Conservation (phyloP, 2,329 filamentous ascomycete species). For the Proliferodiscus dingleyae region DNA sequence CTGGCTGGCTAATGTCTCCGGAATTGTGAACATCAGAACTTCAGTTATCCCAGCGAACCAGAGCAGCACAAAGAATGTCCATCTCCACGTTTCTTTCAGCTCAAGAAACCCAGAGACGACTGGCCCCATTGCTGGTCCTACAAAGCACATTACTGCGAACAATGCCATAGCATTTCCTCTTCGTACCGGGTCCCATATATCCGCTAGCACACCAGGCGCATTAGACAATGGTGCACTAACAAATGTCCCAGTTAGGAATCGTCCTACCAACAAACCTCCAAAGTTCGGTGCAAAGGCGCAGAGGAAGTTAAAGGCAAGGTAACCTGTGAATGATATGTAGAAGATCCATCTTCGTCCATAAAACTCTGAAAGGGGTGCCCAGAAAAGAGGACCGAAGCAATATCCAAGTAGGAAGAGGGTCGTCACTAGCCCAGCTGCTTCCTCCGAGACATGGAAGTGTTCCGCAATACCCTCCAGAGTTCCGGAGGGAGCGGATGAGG, state of each 20-base stretch:
- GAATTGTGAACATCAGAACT: conserved; percentile 50
- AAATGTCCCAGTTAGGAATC: conserved; percentile 62
- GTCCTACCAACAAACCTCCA: conserved; percentile 55
- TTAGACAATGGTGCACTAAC: conserved; percentile 58
- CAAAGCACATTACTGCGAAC: conserved; percentile 59
- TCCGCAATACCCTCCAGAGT: conserved; percentile 33
- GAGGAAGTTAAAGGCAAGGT: conserved; percentile 59
- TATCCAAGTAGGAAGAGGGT: conserved; percentile 43
- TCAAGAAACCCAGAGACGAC: conserved; percentile 54
- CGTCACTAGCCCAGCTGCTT: conserved; percentile 37
- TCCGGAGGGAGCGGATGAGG: conserved; percentile 39
- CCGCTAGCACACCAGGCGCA: conserved; percentile 56
- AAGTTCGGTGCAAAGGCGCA: conserved; percentile 54
- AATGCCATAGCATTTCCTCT: conserved; percentile 56
- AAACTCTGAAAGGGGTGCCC: conserved; percentile 43
- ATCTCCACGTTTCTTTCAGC: conserved; percentile 47
- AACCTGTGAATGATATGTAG: conserved; percentile 50
- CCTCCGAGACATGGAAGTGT: conserved; percentile 33
- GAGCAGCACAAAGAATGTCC: conserved; percentile 46
- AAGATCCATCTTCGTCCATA: conserved; percentile 58
- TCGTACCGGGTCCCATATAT: conserved; percentile 51
- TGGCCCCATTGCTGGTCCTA: conserved; percentile 45
- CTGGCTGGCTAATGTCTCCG: conserved; percentile 49
- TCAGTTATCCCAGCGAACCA: conserved; percentile 38
- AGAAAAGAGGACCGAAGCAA: conserved; percentile 41